These are phyloP conservation scores for Thraustotheca clavata DNA, from an alignment of 352 stramenopile species.

Conservation along the genomic window DNA sequence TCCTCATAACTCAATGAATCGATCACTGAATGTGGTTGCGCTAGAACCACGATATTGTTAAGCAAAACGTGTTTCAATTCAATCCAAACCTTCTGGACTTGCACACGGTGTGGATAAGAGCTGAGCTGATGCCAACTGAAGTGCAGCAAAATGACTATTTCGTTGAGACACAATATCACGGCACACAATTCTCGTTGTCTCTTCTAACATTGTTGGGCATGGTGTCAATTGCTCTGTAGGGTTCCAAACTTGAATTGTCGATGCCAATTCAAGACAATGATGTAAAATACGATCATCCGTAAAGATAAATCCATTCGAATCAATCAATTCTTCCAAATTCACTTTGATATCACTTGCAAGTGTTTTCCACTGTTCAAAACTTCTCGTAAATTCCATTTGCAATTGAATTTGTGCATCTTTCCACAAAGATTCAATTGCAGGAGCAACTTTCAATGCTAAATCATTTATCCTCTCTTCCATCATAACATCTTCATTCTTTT, in stretches of 20 bases:
- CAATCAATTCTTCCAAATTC: background rate
- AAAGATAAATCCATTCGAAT: conserved; percentile 8
- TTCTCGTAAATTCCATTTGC: background rate
- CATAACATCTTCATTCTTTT: too few relatives aligned
- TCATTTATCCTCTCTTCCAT: too few relatives aligned
- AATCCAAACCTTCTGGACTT: background rate
- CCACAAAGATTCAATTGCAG: background rate
- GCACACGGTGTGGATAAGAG: background rate
- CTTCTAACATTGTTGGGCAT: background rate
- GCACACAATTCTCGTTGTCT: background rate
- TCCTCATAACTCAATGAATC: too few relatives aligned
- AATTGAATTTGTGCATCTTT: background rate
- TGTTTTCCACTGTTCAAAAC: background rate
- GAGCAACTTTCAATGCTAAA: too few relatives aligned
- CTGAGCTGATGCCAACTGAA: background rate
- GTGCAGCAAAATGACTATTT: background rate
- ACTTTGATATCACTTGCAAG: background rate
- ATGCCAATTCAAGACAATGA: conserved; percentile 12
- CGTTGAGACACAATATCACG: background rate
- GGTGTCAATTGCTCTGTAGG: background rate
- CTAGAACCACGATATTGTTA: too few relatives aligned
- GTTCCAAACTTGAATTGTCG: conserved; percentile 8
- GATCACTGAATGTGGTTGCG: too few relatives aligned
- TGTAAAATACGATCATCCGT: background rate
- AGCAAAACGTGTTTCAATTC: too few relatives aligned